A percentile compares a stretch with the other conserved stretches of the same genome.
Conservation (phyloP, 2,329 filamentous ascomycete species). For the Alternaria viburni region DNA sequence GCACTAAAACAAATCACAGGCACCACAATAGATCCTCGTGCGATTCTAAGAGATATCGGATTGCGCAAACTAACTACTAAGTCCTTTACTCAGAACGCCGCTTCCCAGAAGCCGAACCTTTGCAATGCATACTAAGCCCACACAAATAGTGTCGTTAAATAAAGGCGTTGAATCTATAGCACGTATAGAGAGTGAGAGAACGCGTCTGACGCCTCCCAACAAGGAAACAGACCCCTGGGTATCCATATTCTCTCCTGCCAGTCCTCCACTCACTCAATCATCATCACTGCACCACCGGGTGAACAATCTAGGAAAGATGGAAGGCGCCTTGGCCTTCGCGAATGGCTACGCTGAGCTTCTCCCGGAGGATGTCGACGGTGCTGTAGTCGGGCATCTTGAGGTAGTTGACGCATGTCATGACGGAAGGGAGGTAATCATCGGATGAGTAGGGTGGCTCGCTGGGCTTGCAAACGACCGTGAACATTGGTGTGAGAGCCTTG, state of each 20-base stretch:
- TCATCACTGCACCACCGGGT: not conserved
- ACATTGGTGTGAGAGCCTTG: constrained; percentile 96
- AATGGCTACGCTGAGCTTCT: constrained; percentile 83
- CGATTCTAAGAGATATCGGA: not conserved
- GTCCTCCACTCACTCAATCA: not conserved
- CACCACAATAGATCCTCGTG: not conserved
- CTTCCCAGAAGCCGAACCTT: not conserved
- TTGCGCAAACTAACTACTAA: not conserved
- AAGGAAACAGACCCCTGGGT: constrained; percentile 3
- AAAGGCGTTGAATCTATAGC: not conserved
- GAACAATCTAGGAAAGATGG: constrained; percentile 74
- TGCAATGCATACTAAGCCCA: not conserved
- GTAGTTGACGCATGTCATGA: constrained; percentile 99
- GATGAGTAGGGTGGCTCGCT: constrained; percentile 91
- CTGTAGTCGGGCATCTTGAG: constrained; percentile 97
- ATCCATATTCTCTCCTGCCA: not conserved
- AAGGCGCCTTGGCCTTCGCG: constrained; percentile 97
- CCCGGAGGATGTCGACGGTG: constrained; percentile 74
- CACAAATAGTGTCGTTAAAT: not conserved
- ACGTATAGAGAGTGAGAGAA: not conserved
- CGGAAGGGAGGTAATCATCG: constrained; percentile 97
- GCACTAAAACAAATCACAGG: not conserved
- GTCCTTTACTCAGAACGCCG: not conserved
- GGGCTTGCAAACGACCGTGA: constrained; percentile 99
- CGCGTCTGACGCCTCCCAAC: not conserved